phyloP scores from a whole-genome alignment of 2,329 filamentous ascomycete genomes.

The Penicillium sp. region DNA sequence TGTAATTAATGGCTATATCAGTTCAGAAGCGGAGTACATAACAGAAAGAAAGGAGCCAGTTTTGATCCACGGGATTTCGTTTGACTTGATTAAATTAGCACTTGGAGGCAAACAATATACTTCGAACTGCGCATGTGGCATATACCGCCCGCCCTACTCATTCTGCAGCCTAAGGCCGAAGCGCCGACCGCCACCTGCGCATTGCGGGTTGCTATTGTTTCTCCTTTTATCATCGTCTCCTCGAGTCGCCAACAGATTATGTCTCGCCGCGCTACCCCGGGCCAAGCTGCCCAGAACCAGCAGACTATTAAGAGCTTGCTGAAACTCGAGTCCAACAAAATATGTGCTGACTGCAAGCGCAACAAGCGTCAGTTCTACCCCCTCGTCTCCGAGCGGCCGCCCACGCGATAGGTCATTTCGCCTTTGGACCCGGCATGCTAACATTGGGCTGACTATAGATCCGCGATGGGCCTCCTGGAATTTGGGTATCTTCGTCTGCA shows the following conservation, averaged over 20 bases:
- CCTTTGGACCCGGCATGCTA: neutral
- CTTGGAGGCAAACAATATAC: slow-evolving; percentile 5
- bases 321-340: slow-evolving; percentile 94
- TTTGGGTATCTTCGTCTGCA: slow-evolving; percentile 94
- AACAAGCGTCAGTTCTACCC: slow-evolving; percentile 78
- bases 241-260: slow-evolving; percentile 28
- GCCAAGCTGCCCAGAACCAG: slow-evolving; percentile 90
- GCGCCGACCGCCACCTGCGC: slow-evolving; percentile 36
- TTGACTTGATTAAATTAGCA: too few relatives aligned
- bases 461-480: slow-evolving; percentile 99
- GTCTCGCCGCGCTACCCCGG: slow-evolving; percentile 66
- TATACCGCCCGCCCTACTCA: slow-evolving; percentile 24
- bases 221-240: slow-evolving; percentile 22
- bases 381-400: slow-evolving; percentile 12
- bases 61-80: too few relatives aligned
- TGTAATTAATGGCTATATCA: too few relatives aligned
- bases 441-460: slow-evolving; percentile 59
- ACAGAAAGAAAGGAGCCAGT: too few relatives aligned
- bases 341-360: slow-evolving; percentile 96
- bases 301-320: slow-evolving; percentile 91
- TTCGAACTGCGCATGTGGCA: slow-evolving; percentile 29
- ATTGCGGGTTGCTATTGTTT: slow-evolving; percentile 27
- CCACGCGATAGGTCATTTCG: slow-evolving; percentile 9
- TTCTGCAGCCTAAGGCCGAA: slow-evolving; percentile 31
- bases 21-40: too few relatives aligned